Conservation (phyloP, 2,329 filamentous ascomycete genomes). For the Colletotrichum navitas region DNA sequence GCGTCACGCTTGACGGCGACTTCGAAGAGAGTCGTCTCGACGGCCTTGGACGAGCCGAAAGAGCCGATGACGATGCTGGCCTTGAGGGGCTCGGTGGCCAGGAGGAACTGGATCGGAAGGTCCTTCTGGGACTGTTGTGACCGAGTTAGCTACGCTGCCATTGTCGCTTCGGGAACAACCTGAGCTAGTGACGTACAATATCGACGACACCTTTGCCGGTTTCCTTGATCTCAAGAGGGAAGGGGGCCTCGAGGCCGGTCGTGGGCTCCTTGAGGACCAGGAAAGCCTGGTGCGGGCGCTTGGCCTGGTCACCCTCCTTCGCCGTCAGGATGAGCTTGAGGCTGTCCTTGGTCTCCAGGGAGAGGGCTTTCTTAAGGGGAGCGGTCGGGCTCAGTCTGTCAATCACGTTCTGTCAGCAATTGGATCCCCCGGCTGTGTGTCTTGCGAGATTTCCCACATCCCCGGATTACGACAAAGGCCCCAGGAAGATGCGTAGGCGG, state of each 20-base stretch:
- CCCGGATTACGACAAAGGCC: conserved; percentile 14
- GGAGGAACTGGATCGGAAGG: conserved; percentile 85
- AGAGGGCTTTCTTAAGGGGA: conserved; percentile 72
- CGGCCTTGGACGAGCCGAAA: conserved; percentile 80
- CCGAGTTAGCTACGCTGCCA: conserved; percentile 44
- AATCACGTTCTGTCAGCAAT: conserved; percentile 21
- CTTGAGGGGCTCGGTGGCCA: conserved; percentile 74
- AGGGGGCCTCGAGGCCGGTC: conserved; percentile 87
- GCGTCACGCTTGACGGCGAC: conserved; percentile 75
- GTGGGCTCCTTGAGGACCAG: conserved; percentile 79
- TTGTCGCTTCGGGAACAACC: not conserved
- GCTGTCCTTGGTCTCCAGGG: conserved; percentile 76
- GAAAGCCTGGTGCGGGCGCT: conserved; percentile 95
- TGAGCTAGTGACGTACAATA: conserved; percentile 71
- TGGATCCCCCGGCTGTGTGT: not conserved
- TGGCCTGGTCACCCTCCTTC: conserved; percentile 81
- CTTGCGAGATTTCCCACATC: conserved; percentile 42
- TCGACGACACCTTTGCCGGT: conserved; percentile 88
- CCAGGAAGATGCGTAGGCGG: conserved; percentile 39
- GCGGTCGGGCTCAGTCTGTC: conserved; percentile 70
- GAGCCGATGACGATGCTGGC: conserved; percentile 89
- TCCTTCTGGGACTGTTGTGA: conserved; percentile 82
- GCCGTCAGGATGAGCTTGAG: conserved; percentile 87
- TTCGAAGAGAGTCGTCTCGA: conserved; percentile 79
- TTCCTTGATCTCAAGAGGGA: conserved; percentile 85